A percentile compares a stretch with the other conserved stretches of the same genome.
Evolutionary conservation across 306 rosid species (phyloP).

Genomic region (Aeschynomene evenia): DNA sequence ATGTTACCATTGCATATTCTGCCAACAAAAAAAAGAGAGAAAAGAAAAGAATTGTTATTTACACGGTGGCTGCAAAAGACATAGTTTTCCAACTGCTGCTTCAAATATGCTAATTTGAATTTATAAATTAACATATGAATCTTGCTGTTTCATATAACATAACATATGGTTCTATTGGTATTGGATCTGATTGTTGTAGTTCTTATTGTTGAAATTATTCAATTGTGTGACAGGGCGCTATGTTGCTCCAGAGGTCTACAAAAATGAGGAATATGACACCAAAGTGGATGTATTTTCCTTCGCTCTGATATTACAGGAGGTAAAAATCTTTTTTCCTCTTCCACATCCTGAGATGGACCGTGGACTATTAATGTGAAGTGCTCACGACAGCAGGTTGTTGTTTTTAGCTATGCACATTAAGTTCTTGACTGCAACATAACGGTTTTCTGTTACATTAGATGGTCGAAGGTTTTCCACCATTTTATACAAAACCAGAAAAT

Average conservation of each 20-base stretch:
- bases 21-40: background rate
- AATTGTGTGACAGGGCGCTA: constrained; percentile 46
- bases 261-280: constrained; percentile 53
- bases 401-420: constrained; percentile 14
- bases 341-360: background rate
- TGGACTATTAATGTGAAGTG: background rate
- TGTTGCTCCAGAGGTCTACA: constrained; percentile 61
- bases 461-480: constrained; percentile 57
- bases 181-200: constrained; percentile 13
- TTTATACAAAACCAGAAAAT: constrained; percentile 41
- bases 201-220: constrained; percentile 20
- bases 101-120: constrained; percentile 13
- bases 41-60: background rate
- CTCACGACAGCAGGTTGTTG: background rate
- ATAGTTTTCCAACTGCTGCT: background rate
- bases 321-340: constrained; percentile 1
- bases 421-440: constrained; percentile 23
- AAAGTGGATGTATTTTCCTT: constrained; percentile 57
- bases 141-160: background rate
- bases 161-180: background rate
- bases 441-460: constrained; percentile 42
- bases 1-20: constrained; percentile 12
- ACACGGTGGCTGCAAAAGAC: background rate
- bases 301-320: constrained; percentile 59
- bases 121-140: constrained; percentile 1